These are phyloP conservation scores for Sisymbrium irio DNA, from an alignment of 345 rosid species.

Conservation along the genomic window DNA sequence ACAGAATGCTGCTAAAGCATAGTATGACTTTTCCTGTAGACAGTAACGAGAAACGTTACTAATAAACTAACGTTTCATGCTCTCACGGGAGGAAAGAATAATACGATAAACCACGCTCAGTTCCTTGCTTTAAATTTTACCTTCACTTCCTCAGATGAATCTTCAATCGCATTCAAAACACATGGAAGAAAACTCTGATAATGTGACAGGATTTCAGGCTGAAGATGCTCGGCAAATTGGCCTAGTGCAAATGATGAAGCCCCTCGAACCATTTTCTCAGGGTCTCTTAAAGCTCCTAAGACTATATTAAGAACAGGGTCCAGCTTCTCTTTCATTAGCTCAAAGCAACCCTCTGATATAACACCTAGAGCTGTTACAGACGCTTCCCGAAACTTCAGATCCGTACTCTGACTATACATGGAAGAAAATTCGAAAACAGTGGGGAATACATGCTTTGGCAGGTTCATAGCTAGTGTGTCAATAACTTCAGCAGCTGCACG, in stretches of 20 bases:
- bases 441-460: conserved; percentile 80
- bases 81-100: background rate
- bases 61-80: background rate
- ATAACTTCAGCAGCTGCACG: conserved; percentile 99
- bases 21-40: conserved; percentile 89
- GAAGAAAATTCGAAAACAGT: conserved; percentile 89
- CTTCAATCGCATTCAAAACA: conserved; percentile 88
- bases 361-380: conserved; percentile 92
- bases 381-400: conserved; percentile 92
- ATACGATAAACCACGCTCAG: background rate
- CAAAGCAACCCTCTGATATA: conserved; percentile 91
- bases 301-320: conserved; percentile 83
- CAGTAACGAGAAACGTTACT: conserved; percentile 1
- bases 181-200: conserved; percentile 88
- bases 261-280: conserved; percentile 96
- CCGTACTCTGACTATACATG: conserved; percentile 58
- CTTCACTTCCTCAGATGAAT: conserved; percentile 95
- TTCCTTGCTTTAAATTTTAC: conserved; percentile 38
- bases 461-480: conserved; percentile 92
- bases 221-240: conserved; percentile 96
- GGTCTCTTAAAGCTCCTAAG: conserved; percentile 80
- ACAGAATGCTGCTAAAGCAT: conserved; percentile 98
- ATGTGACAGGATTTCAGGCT: conserved; percentile 89
- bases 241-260: conserved; percentile 99
- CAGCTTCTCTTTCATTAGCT: conserved; percentile 76